These are phyloP conservation scores for Suillus spraguei DNA, from an alignment of 768 basidiomycete genomes.

Conservation along the genomic window DNA sequence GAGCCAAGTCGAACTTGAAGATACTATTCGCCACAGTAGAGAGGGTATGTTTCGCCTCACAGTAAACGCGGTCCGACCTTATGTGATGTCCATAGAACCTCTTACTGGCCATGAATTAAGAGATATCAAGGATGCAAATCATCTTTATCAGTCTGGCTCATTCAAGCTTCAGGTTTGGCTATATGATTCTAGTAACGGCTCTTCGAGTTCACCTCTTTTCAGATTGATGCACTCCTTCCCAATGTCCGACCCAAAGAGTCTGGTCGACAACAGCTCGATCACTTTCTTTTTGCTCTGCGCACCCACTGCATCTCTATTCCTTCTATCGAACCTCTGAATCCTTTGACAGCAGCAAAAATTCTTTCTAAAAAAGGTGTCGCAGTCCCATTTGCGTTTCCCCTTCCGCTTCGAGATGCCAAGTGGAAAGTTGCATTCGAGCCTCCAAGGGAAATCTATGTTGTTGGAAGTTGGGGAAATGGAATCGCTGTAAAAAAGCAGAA, in stretches of 20 bases:
- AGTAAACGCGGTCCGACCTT: background rate
- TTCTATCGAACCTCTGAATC: constrained; percentile 59
- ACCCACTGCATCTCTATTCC: constrained; percentile 62
- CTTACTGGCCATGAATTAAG: constrained; percentile 74
- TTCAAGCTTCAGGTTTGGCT: constrained; percentile 80
- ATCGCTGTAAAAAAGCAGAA: constrained; percentile 74
- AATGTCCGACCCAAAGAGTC: constrained; percentile 70
- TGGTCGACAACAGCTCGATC: constrained; percentile 59
- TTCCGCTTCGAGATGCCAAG: constrained; percentile 77
- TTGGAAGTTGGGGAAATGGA: constrained; percentile 87
- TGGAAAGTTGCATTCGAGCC: constrained; percentile 87
- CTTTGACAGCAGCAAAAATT: constrained; percentile 61
- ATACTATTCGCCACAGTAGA: background rate
- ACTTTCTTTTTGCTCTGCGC: constrained; percentile 70
- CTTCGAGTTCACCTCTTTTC: constrained; percentile 17
- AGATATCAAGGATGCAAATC: constrained; percentile 69
- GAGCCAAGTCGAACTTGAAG: background rate
- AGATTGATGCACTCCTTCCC: constrained; percentile 83
- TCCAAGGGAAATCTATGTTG: constrained; percentile 75
- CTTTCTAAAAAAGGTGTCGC: constrained; percentile 57
- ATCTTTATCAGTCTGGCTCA: constrained; percentile 74
- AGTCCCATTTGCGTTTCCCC: constrained; percentile 70
- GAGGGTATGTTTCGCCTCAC: background rate
- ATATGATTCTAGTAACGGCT: background rate
- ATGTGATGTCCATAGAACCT: constrained; percentile 41